Evolutionary conservation across 106 monocot species (phyloP), one percentile per base, ranked within the genome.

Genomic region (Dendrobium nobile): DNA sequence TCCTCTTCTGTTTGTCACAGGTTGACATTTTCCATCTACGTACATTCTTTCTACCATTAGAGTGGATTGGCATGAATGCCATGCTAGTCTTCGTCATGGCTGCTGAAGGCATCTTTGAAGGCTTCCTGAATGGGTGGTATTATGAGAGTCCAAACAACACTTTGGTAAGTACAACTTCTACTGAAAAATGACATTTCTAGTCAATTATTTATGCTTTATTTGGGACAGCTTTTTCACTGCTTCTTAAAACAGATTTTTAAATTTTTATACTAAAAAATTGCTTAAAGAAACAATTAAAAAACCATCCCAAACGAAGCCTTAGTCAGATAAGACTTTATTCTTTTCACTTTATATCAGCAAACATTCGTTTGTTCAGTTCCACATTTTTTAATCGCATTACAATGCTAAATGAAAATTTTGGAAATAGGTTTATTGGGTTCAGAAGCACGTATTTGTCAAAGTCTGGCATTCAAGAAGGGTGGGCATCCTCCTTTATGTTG

Each of bases 1-100:
- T 26, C 64, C 22, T 65, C 26, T 24, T 64, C 0, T 65, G 33
- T 76, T 22, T 18, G 42, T 77, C 1, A 13, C 80, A 96, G 95
- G 91, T 93, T 55, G 95, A 96, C 67, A 87, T 93, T 75, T 8
- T 93, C 47, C 84, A 87, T 43, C 56, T 91, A 0, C 82, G 81
- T 7, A 79, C 48, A 78, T 9, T 89, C 20, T 93, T 96, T 83
- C 82, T 91, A 2, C 93, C 91, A n/a, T 41, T 96, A 48, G 84
- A 91, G 56, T 96, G 95, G 95, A 93, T 93, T 59, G 95, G 95
- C 73, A 96, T 85, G 93, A 96, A 96, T 55, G 95, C 93, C 3
- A 91, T 96, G 95, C 91, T 96, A 18, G 93, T 96, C 7, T 96
- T 84, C 80, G 95, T 96, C 26, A 93, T 96, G 95, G 95, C 95